Conservation (phyloP, 371 early-diverging fungal genomes). For the Mucor irregularis region DNA sequence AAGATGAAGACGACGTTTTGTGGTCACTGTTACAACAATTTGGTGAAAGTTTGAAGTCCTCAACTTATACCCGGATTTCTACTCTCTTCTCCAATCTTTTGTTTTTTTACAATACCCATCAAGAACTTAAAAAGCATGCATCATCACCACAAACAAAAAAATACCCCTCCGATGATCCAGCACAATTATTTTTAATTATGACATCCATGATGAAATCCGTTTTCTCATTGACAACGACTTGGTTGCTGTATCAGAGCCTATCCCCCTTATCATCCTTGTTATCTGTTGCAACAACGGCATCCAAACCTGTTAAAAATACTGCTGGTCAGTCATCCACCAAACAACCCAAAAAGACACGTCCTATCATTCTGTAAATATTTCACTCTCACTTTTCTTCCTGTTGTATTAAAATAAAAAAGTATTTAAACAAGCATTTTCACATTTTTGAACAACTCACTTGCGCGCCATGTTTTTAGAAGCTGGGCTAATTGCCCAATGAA, state of each 20-base stretch:
- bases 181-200: conserved; percentile 10
- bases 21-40: conserved; percentile 16
- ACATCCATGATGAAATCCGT: conserved; percentile 20
- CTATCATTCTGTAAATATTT: conserved; percentile 13
- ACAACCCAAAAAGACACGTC: conserved; percentile 9
- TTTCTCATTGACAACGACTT: conserved; percentile 23
- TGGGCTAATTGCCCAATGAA: too few species aligned
- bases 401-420: too few species aligned
- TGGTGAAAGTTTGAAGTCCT: conserved; percentile 4
- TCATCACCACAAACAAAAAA: background rate
- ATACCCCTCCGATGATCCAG: background rate
- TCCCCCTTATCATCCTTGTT: conserved; percentile 16
- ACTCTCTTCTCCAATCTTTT: background rate
- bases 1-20: conserved; percentile 10
- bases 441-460: too few species aligned
- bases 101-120: background rate
- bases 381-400: too few species aligned
- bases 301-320: background rate
- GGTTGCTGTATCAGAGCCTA: conserved; percentile 23
- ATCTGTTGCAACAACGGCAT: background rate
- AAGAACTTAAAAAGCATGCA: background rate
- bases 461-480: too few species aligned
- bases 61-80: conserved; percentile 2
- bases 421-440: too few species aligned
- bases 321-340: conserved; percentile 19